Evolutionary conservation across 2,329 filamentous ascomycete genomes (phyloP).

Genomic region (Mycogone perniciosa): DNA sequence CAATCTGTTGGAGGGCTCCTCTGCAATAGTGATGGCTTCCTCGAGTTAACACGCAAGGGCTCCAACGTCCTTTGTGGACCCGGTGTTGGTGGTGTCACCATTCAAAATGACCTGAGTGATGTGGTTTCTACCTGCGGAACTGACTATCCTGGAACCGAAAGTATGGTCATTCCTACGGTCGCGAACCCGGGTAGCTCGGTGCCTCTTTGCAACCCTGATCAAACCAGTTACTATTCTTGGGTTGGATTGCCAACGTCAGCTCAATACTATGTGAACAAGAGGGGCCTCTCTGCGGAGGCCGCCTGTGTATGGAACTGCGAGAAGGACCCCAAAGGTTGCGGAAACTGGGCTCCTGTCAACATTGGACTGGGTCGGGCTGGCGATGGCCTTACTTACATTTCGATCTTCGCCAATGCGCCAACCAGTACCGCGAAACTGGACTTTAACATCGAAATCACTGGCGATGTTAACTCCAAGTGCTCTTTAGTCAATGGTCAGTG

Average conservation of each 20-base stretch:
- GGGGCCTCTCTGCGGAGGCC: constrained; percentile 57
- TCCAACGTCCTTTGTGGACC: constrained; percentile 66
- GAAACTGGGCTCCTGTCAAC: constrained; percentile 87
- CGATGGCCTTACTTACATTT: constrained; percentile 65
- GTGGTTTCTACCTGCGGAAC: constrained; percentile 81
- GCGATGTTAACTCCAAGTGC: constrained; percentile 56
- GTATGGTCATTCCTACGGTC: constrained; percentile 73
- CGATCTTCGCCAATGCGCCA: constrained; percentile 77
- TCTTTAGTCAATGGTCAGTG: constrained; percentile 60
- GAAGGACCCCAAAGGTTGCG: constrained; percentile 45
- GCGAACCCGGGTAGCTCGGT: constrained; percentile 52
- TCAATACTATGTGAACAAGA: constrained; percentile 94
- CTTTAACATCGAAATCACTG: constrained; percentile 72
- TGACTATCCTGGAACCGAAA: constrained; percentile 90
- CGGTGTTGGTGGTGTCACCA: constrained; percentile 63
- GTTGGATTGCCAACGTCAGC: constrained; percentile 69
- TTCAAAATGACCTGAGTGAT: constrained; percentile 66
- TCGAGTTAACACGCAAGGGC: constrained; percentile 67
- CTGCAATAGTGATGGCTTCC: constrained; percentile 67
- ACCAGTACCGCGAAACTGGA: constrained; percentile 64
- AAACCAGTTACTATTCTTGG: constrained; percentile 71
- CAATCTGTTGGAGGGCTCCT: constrained; percentile 84
- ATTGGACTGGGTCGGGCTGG: constrained; percentile 69
- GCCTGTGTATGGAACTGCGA: constrained; percentile 69
- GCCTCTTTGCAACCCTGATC: constrained; percentile 69